Percentiles rank a stretch among this genome's conserved stretches.
Evolutionary conservation across 208 protist genomes (phyloP).

Genomic region (Trypanosoma boissoni): DNA sequence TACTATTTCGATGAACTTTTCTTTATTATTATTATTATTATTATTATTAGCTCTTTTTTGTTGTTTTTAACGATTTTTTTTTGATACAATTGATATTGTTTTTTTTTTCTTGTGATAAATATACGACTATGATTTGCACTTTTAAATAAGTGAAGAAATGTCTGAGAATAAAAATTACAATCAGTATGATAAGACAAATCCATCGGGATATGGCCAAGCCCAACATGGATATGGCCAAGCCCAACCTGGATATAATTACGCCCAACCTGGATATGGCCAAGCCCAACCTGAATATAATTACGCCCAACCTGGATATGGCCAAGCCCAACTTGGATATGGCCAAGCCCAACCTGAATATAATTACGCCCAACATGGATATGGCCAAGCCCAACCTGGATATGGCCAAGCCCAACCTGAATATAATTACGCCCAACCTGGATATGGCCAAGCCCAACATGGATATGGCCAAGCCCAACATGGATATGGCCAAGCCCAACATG

Average conservation of each 20-base stretch:
- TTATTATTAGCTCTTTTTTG: no score
- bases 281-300: slow-evolving; percentile 8
- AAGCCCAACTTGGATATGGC: slow-evolving; percentile 5
- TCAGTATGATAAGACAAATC: not conserved
- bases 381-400: slow-evolving; percentile 4
- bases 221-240: no score
- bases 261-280: slow-evolving; percentile 9
- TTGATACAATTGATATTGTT: no score
- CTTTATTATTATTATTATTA: no score
- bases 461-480: slow-evolving; percentile 5
- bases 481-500: slow-evolving; percentile 11
- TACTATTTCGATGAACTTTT: no score
- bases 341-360: slow-evolving; percentile 3
- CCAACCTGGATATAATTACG: not conserved
- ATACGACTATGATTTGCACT: not conserved
- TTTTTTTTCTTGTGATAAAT: not conserved
- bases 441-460: slow-evolving; percentile 15
- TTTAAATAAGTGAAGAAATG: not conserved
- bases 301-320: slow-evolving; percentile 9
- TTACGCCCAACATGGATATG: slow-evolving; percentile 9
- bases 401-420: slow-evolving; percentile 8
- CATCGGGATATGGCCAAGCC: not conserved
- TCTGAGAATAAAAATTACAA: not conserved
- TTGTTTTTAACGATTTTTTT: slow-evolving; percentile 4
- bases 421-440: slow-evolving; percentile 8